phyloP scores from a whole-genome alignment of 768 basidiomycete species.

The Suillus weaverae region DNA sequence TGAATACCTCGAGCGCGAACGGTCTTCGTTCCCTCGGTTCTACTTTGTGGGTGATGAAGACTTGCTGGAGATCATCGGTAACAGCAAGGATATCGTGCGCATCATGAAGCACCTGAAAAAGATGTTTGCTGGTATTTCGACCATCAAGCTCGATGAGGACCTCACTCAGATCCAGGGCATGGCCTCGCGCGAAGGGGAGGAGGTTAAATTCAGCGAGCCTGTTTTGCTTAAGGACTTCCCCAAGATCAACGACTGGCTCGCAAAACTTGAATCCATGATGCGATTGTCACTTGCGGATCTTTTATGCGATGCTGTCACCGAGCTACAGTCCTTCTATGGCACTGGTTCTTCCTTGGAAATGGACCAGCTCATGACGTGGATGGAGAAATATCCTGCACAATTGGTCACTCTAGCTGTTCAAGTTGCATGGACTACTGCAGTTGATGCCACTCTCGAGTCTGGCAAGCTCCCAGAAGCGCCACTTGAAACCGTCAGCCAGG shows the following conservation, averaged over 20 bases:
- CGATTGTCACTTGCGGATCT: slow-evolving; percentile 81
- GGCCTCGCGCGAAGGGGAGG: slow-evolving; percentile 95
- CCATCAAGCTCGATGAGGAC: slow-evolving; percentile 84
- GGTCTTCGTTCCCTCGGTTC: slow-evolving; percentile 97
- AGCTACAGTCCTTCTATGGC: slow-evolving; percentile 81
- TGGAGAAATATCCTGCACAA: slow-evolving; percentile 94
- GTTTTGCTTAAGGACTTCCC: slow-evolving; percentile 91
- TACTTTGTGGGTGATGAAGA: slow-evolving; percentile 99
- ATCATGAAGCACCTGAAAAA: slow-evolving; percentile 99
- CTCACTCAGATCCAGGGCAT: slow-evolving; percentile 88
- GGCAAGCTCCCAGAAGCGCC: slow-evolving; percentile 58
- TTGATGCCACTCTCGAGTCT: slow-evolving; percentile 68
- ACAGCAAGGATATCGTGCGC: slow-evolving; percentile 96
- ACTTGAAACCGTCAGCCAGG: slow-evolving; percentile 73
- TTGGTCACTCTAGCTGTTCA: slow-evolving; percentile 95
- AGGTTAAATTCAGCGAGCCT: slow-evolving; percentile 79
- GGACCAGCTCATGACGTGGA: slow-evolving; percentile 81
- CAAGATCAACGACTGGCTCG: slow-evolving; percentile 99
- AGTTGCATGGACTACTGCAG: slow-evolving; percentile 88
- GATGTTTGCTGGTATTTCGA: slow-evolving; percentile 99
- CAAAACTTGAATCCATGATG: slow-evolving; percentile 91
- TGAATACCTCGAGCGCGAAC: slow-evolving; percentile 97
- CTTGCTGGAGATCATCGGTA: slow-evolving; percentile 97
- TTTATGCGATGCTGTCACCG: slow-evolving; percentile 75
- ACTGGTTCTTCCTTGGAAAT: slow-evolving; percentile 57